These are phyloP conservation scores for Berberis vulgaris DNA, from an alignment of 164 flowering plant species.

Conservation along the genomic window DNA sequence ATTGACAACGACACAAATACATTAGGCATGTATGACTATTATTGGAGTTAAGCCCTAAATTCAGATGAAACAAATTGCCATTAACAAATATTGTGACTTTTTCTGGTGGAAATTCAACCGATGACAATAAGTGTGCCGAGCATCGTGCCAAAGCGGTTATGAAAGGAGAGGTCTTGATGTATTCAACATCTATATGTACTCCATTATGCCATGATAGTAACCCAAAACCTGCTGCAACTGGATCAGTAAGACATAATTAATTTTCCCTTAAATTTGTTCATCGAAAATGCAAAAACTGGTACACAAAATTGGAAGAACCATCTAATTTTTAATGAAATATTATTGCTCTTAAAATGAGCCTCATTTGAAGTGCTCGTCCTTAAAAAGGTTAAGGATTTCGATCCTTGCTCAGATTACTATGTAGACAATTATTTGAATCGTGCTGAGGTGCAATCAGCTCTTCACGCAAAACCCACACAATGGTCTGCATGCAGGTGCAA, in stretches of 20 bases:
- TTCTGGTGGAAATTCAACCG: background rate
- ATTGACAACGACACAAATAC: conserved; percentile 19
- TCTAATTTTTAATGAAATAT: no score
- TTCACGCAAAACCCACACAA: conserved; percentile 24
- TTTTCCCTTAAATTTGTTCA: no score
- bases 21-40: conserved; percentile 24
- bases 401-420: conserved; percentile 31
- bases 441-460: conserved; percentile 25
- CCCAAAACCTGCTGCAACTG: background rate
- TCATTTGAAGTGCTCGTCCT: no score
- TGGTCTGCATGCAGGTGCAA: conserved; percentile 32
- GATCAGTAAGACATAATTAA: conserved; percentile 18
- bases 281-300: background rate
- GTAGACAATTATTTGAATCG: conserved; percentile 22
- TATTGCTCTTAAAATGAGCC: background rate
- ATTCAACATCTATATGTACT: conserved; percentile 31
- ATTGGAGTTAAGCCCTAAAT: conserved; percentile 33
- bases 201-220: conserved; percentile 20
- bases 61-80: conserved; percentile 27
- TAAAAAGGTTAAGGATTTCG: conserved; percentile 3
- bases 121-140: background rate
- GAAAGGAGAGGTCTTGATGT: conserved; percentile 17
- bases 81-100: conserved; percentile 21
- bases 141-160: background rate
- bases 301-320: no score